Percentiles rank a stretch among this genome's conserved stretches.
Conservation (phyloP, 352 stramenopile genomes). For the Plasmopara viticola region DNA sequence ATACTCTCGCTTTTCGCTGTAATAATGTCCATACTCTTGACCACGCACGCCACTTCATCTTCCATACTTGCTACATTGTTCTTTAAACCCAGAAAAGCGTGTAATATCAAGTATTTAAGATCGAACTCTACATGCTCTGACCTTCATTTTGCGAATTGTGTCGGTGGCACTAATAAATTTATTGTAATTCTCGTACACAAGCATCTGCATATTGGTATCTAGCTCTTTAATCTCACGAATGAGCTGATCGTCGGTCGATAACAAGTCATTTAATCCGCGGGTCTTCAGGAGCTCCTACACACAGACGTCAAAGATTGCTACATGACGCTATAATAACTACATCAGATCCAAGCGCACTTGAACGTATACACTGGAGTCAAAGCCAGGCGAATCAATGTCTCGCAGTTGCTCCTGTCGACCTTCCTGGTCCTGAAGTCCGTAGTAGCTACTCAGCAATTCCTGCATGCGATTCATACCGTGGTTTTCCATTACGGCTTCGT, state of each 20-base stretch:
- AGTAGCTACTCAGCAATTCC: slow-evolving; percentile 86
- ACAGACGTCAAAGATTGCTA: slow-evolving; percentile 2
- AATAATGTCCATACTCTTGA: slow-evolving; percentile 87
- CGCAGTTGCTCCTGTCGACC: slow-evolving; percentile 55
- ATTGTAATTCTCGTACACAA: slow-evolving; percentile 99
- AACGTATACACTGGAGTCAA: slow-evolving; percentile 67
- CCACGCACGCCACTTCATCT: slow-evolving; percentile 78
- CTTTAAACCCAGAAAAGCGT: slow-evolving; percentile 17
- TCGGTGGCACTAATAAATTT: slow-evolving; percentile 99
- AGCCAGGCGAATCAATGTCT: slow-evolving; percentile 73
- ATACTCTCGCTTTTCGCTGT: slow-evolving; percentile 79
- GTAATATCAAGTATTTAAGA: background rate
- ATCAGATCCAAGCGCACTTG: slow-evolving; percentile 29
- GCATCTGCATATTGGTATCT: slow-evolving; percentile 98
- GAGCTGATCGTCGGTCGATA: slow-evolving; percentile 65
- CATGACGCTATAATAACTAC: slow-evolving; percentile 1
- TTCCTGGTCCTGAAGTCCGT: slow-evolving; percentile 72
- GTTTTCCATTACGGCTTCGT: slow-evolving; percentile 24
- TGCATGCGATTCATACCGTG: slow-evolving; percentile 81
- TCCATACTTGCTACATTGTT: slow-evolving; percentile 91
- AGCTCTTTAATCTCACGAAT: slow-evolving; percentile 91
- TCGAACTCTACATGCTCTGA: slow-evolving; percentile 8
- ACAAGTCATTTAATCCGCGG: slow-evolving; percentile 62
- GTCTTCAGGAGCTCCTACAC: slow-evolving; percentile 50
- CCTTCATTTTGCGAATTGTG: slow-evolving; percentile 96